Conservation (phyloP, 2,329 filamentous ascomycete genomes). For the Colletotrichum spaethianum region DNA sequence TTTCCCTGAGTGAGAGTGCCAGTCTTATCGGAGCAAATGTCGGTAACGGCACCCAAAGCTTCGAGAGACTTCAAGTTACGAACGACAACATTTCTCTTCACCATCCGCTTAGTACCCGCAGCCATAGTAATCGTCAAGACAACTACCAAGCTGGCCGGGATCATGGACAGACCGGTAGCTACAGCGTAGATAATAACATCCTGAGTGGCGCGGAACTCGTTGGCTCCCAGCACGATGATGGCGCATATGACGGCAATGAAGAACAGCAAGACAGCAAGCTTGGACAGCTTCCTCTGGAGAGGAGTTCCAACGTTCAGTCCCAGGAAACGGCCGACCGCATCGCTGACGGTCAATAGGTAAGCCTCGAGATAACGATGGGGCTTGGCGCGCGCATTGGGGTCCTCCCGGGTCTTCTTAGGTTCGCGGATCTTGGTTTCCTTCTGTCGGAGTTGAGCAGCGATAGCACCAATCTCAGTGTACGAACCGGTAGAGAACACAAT, state of each 20-base stretch:
- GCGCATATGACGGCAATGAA: conserved; percentile 74
- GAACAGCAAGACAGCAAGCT: conserved; percentile 75
- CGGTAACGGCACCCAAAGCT: conserved; percentile 59
- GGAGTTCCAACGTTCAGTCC: conserved; percentile 77
- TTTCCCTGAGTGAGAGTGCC: conserved; percentile 40
- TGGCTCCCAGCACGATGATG: conserved; percentile 75
- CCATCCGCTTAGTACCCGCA: conserved; percentile 64
- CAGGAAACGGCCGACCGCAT: conserved; percentile 72
- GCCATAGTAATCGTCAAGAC: conserved; percentile 79
- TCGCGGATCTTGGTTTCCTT: conserved; percentile 61
- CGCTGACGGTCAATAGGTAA: conserved; percentile 60
- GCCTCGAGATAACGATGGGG: conserved; percentile 61
- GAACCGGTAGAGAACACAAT: conserved; percentile 73
- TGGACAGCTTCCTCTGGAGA: conserved; percentile 76
- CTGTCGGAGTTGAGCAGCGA: conserved; percentile 72
- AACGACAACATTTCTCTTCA: conserved; percentile 68
- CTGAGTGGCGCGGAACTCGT: conserved; percentile 62
- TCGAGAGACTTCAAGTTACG: conserved; percentile 64
- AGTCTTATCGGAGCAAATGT: conserved; percentile 54
- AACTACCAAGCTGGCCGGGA: conserved; percentile 74
- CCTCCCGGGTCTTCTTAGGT: conserved; percentile 60
- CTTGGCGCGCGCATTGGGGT: conserved; percentile 60
- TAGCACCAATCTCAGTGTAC: conserved; percentile 74
- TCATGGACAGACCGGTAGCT: conserved; percentile 72
- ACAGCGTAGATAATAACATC: conserved; percentile 77